phyloP scores from a whole-genome alignment of 1,284 basidiomycete species.

The Ceratobasidium sp. region DNA sequence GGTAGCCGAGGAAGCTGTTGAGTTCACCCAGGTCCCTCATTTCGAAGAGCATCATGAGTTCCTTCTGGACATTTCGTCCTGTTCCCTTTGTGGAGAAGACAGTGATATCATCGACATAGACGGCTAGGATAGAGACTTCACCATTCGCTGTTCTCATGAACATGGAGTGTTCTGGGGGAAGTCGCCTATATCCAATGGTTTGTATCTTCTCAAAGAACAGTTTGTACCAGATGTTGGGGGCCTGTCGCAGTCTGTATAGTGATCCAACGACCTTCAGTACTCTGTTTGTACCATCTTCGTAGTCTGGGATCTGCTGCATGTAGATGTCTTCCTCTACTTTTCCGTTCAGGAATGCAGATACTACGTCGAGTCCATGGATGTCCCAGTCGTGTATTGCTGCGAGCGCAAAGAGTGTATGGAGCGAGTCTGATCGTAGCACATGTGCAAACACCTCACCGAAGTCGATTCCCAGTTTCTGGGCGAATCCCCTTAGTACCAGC shows the following conservation, averaged over 20 bases:
- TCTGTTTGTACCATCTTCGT: slow-evolving; percentile 41
- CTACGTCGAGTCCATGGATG: slow-evolving; percentile 48
- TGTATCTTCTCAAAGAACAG: slow-evolving; percentile 4
- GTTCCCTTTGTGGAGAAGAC: background rate
- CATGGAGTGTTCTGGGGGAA: slow-evolving; percentile 1
- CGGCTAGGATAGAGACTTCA: slow-evolving; percentile 3
- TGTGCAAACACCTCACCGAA: slow-evolving; percentile 45
- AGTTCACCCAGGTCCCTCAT: slow-evolving; percentile 29
- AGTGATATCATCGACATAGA: slow-evolving; percentile 18
- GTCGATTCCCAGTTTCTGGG: slow-evolving; percentile 44
- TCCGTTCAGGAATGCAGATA: slow-evolving; percentile 51
- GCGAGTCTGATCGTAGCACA: slow-evolving; percentile 31
- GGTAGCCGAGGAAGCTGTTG: too few relatives aligned
- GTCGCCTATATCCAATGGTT: background rate
- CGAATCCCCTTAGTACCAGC: slow-evolving; percentile 55
- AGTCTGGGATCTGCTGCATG: slow-evolving; percentile 46
- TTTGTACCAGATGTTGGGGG: background rate
- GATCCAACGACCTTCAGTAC: background rate
- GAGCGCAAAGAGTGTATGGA: background rate
- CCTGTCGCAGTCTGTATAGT: slow-evolving; percentile 15
- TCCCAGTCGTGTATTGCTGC: background rate
- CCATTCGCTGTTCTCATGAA: slow-evolving; percentile 13
- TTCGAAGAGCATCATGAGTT: slow-evolving; percentile 3
- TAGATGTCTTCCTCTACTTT: slow-evolving; percentile 50
- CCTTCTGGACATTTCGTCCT: background rate